Base-by-base conservation (phyloP, 106 monocot species). In the Allium cepa region DNA sequence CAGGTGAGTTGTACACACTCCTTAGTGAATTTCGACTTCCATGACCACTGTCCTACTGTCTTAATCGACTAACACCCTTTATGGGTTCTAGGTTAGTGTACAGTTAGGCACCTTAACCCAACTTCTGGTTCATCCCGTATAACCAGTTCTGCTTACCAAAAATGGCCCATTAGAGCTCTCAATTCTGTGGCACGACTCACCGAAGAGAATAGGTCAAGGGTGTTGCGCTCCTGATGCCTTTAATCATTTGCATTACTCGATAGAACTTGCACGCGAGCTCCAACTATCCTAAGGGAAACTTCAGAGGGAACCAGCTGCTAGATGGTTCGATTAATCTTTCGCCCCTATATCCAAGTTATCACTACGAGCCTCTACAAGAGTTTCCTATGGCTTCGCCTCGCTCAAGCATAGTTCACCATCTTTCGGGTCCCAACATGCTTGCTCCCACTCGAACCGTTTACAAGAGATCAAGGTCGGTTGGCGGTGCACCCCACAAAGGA, bases 241-340 rank as follows among this genome's bases (percentile, higher is more conserved):
- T 53, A 72, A 72, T 72, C 45, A 62, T 62, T 46, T 4, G 62
- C 62, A 27, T 62, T 62, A 62, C 62, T 27, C 28, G 62, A 62
- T 62, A 11, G 26, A 45, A 62, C 63, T 72, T 14, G 64, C 48
- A 4, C 49, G 17, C 68, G 64, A 13, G 65, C 51, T 69, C 75
- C 68, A 69, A 36, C 69, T 75, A 75, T 75, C 75, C 69, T 62
- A 57, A 57, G 49, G 67, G 75, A 67, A 75, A 75, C 75, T 67
- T 75, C 59, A 17, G 67, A 50, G 57, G 75, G 69, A 75, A 75
- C 75, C 61, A 59, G 61, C 68, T 75, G 52, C 68, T 69, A 62
- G 61, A 76, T 53, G 61, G 75, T 76, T 76, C 53, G 60, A 69
- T 76, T 76, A 69, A 59, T 76, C 75, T 76, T 76, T 76, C 53